Percentiles rank a stretch among this genome's conserved stretches.
Evolutionary conservation across 352 stramenopile species (phyloP).

Genomic region (Phytopythium delawarense): DNA sequence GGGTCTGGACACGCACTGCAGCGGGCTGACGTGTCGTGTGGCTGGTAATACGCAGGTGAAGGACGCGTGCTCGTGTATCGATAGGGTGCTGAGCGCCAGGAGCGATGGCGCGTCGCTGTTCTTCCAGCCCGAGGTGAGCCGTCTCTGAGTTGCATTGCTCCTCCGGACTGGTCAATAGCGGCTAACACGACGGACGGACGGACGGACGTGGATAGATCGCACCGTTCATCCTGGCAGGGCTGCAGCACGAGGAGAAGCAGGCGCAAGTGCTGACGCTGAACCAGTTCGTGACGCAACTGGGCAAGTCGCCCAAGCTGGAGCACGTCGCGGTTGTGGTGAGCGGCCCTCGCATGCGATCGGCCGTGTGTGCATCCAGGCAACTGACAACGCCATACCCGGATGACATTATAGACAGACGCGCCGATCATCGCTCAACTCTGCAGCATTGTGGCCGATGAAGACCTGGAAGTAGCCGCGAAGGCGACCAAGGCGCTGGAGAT

Average conservation of each 20-base stretch:
- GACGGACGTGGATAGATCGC: conserved; percentile 42
- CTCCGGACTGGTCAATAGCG: not conserved
- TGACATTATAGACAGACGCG: conserved; percentile 29
- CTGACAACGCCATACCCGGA: not conserved
- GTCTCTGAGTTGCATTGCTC: conserved; percentile 5
- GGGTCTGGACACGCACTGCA: not conserved
- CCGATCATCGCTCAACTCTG: conserved; percentile 56
- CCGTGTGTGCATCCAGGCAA: not conserved
- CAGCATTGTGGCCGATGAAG: conserved; percentile 54
- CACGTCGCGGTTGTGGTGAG: conserved; percentile 52
- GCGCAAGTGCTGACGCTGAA: conserved; percentile 62
- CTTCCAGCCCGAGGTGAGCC: conserved; percentile 59
- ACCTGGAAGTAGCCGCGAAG: conserved; percentile 65
- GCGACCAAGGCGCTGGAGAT: conserved; percentile 55
- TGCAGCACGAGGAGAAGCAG: conserved; percentile 55
- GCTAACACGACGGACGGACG: not conserved
- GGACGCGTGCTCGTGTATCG: conserved; percentile 65
- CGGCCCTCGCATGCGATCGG: not conserved
- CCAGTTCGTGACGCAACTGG: conserved; percentile 66
- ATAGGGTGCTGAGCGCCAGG: conserved; percentile 61
- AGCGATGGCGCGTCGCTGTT: conserved; percentile 51
- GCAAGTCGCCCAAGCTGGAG: conserved; percentile 39
- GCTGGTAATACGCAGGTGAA: conserved; percentile 39
- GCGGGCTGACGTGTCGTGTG: not conserved
- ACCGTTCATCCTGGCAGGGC: conserved; percentile 64